These are phyloP conservation scores for Ilex asprella DNA, from an alignment of 257 asterid genomes.

Conservation along the genomic window DNA sequence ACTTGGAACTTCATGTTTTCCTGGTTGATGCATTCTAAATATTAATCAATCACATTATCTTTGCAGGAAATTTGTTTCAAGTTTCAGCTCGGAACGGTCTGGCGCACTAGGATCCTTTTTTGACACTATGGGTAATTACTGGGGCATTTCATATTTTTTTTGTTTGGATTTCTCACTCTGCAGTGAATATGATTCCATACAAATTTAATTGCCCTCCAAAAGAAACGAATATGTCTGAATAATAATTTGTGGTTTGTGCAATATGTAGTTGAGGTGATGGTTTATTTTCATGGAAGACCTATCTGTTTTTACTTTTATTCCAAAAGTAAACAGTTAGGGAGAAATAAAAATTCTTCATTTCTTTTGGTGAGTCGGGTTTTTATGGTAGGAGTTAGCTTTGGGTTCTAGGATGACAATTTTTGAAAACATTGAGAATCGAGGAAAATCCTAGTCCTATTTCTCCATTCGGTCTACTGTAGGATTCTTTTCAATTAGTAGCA, in stretches of 20 bases:
- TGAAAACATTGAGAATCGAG: no score
- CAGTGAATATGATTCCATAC: no score
- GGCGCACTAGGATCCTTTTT: constrained; percentile 65
- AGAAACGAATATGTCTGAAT: neutral
- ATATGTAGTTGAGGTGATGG: neutral
- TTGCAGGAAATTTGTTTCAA: constrained; percentile 86
- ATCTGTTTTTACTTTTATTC: neutral
- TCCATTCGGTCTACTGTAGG: no score
- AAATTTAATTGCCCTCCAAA: neutral
- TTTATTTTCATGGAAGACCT: neutral
- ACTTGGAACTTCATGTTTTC: no score
- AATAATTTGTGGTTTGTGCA: neutral
- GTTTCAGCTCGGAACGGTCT: constrained; percentile 73
- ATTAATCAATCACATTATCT: neutral
- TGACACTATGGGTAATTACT: constrained; percentile 63
- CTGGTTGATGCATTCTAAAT: no score
- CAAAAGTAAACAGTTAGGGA: neutral
- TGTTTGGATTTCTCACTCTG: neutral
- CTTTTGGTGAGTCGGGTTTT: neutral
- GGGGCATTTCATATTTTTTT: neutral
- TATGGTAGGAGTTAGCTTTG: neutral
- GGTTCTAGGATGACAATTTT: no score
- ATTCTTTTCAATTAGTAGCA: no score
- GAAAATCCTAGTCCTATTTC: no score
- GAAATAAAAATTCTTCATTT: no score